These are phyloP conservation scores for Kodamaea fukazawae DNA, from an alignment of 805 yeast species.

Conservation along the genomic window DNA sequence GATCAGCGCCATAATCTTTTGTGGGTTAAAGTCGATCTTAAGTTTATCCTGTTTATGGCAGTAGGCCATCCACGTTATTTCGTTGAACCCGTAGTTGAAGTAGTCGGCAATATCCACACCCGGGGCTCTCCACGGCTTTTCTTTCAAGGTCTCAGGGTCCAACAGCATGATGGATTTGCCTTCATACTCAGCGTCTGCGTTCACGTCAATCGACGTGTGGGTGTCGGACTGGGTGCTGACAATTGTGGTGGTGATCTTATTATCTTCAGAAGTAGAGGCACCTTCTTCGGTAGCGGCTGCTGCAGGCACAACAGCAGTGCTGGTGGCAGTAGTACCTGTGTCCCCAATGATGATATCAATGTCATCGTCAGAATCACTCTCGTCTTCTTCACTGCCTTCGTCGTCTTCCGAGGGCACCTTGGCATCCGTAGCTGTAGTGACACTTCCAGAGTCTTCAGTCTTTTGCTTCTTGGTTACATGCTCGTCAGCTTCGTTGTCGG, in stretches of 20 bases:
- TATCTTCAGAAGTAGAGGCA: slow-evolving; percentile 18
- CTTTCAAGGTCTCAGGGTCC: slow-evolving; percentile 75
- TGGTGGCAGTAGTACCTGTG: slow-evolving; percentile 18
- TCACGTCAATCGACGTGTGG: slow-evolving; percentile 57
- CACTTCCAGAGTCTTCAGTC: slow-evolving; percentile 25
- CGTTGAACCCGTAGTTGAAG: slow-evolving; percentile 96
- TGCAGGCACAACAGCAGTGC: slow-evolving; percentile 25
- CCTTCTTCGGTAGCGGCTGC: slow-evolving; percentile 26
- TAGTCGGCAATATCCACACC: slow-evolving; percentile 95
- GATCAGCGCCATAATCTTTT: slow-evolving; percentile 67
- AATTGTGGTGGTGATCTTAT: slow-evolving; percentile 34
- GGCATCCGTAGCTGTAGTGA: slow-evolving; percentile 4
- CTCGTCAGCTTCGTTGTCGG: slow-evolving; percentile 38
- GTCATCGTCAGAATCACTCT: slow-evolving; percentile 56
- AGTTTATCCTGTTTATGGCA: slow-evolving; percentile 82
- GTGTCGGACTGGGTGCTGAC: slow-evolving; percentile 30
- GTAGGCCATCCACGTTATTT: slow-evolving; percentile 92
- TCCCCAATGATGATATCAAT: slow-evolving; percentile 77
- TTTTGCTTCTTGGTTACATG: slow-evolving; percentile 30
- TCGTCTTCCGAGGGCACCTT: slow-evolving; percentile 16
- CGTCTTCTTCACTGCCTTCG: slow-evolving; percentile 29
- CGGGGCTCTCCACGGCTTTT: slow-evolving; percentile 98
- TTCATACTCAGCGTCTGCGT: slow-evolving; percentile 67
- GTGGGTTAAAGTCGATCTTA: slow-evolving; percentile 78
- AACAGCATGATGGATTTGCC: slow-evolving; percentile 83